These are phyloP conservation scores for Castanea sativa DNA, from an alignment of 306 rosid genomes.

Conservation along the genomic window DNA sequence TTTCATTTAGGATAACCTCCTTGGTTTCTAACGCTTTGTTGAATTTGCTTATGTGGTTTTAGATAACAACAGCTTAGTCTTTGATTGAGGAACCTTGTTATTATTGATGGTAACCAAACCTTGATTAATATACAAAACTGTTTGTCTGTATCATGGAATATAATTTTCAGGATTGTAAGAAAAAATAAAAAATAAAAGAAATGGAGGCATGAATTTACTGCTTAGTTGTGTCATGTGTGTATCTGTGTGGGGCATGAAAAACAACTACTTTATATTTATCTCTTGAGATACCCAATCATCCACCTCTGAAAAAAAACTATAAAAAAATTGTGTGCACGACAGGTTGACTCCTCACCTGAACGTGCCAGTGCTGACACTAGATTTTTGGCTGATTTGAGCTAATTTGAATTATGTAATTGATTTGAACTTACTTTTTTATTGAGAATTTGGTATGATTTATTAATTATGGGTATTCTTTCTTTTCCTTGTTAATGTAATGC, in stretches of 20 bases:
- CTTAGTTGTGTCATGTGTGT: background rate
- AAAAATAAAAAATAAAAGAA: background rate
- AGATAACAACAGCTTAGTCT: background rate
- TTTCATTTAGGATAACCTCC: slow-evolving; percentile 6
- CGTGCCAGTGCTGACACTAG: too few species aligned
- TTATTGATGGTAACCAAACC: background rate
- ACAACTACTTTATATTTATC: background rate
- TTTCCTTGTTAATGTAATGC: too few species aligned
- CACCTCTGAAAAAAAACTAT: background rate
- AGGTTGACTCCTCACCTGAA: too few species aligned
- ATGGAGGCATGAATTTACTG: background rate
- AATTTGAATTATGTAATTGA: too few species aligned
- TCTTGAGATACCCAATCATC: background rate
- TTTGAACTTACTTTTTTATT: too few species aligned
- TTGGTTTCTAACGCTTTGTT: background rate
- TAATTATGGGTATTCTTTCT: too few species aligned
- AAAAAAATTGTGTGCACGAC: too few species aligned
- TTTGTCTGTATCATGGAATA: background rate
- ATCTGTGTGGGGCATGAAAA: background rate
- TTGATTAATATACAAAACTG: background rate
- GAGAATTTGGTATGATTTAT: too few species aligned
- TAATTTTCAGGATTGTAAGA: background rate
- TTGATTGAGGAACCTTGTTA: background rate
- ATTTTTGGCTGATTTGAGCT: too few species aligned
- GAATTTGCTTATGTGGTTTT: slow-evolving; percentile 12